Evolutionary conservation across 2,329 filamentous ascomycete genomes (phyloP).

Genomic region (Fusarium goolgardi): DNA sequence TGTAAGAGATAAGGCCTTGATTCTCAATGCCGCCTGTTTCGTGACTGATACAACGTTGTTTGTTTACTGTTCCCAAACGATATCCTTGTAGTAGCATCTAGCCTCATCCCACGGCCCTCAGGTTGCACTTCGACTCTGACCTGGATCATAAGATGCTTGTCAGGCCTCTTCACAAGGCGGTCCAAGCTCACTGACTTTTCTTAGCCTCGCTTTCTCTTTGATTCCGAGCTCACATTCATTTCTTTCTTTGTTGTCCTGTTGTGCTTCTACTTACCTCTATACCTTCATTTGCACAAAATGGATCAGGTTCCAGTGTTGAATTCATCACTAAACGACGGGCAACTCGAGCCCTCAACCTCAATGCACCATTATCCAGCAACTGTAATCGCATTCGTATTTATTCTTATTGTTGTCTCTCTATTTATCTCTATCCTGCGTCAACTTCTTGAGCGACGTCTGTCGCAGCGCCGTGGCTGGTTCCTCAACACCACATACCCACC

Average conservation of each 20-base stretch:
- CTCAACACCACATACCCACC: slow-evolving; percentile 26
- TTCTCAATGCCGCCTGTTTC: slow-evolving; percentile 9
- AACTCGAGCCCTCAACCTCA: slow-evolving; percentile 5
- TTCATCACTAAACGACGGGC: background rate
- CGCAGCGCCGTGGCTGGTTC: slow-evolving; percentile 30
- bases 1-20: slow-evolving; percentile 26
- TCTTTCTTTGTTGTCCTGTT: background rate
- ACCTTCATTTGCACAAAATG: slow-evolving; percentile 12
- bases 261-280: background rate
- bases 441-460: slow-evolving; percentile 28
- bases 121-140: background rate
- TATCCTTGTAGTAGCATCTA: background rate
- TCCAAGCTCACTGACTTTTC: slow-evolving; percentile 18
- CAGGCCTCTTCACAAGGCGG: slow-evolving; percentile 13
- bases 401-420: slow-evolving; percentile 34
- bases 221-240: background rate
- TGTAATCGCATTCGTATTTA: slow-evolving; percentile 37
- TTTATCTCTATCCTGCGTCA: slow-evolving; percentile 39
- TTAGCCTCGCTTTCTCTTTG: background rate
- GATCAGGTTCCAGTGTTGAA: background rate
- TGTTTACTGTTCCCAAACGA: slow-evolving; percentile 29
- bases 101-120: background rate
- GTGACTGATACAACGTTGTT: slow-evolving; percentile 22
- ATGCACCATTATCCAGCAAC: slow-evolving; percentile 37
- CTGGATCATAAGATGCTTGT: slow-evolving; percentile 15